Percentiles rank a stretch among this genome's conserved stretches.
These are phyloP conservation scores for Harringtonia aguacate DNA, from an alignment of 2,329 filamentous ascomycete genomes.

Conservation along the genomic window DNA sequence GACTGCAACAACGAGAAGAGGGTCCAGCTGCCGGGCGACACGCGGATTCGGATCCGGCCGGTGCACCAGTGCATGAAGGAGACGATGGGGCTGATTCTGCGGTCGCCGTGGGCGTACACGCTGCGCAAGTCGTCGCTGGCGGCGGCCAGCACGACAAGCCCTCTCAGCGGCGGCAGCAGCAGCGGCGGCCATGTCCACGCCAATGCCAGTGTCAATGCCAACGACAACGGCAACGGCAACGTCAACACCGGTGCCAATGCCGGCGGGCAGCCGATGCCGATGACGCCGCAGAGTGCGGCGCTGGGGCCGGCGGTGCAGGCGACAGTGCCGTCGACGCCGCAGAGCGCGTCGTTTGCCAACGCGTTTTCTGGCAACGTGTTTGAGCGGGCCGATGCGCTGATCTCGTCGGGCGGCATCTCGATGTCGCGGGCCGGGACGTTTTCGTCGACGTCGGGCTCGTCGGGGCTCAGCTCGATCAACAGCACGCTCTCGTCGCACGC, in stretches of 20 bases:
- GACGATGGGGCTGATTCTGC: slow-evolving; percentile 58
- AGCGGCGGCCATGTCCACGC: background rate
- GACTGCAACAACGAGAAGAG: slow-evolving; percentile 33
- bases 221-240: slow-evolving; percentile 2
- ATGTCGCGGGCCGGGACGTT: slow-evolving; percentile 46
- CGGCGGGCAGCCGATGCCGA: slow-evolving; percentile 28
- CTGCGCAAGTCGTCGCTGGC: slow-evolving; percentile 21
- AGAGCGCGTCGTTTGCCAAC: slow-evolving; percentile 43
- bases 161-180: slow-evolving; percentile 14
- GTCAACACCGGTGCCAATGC: slow-evolving; percentile 1
- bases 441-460: slow-evolving; percentile 51
- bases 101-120: slow-evolving; percentile 44
- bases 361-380: slow-evolving; percentile 49
- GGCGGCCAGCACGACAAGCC: slow-evolving; percentile 21
- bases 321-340: slow-evolving; percentile 66
- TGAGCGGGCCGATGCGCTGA: slow-evolving; percentile 46
- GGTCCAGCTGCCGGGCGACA: slow-evolving; percentile 51
- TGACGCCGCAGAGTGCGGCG: slow-evolving; percentile 82
- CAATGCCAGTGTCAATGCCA: background rate
- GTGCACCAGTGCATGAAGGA: slow-evolving; percentile 78
- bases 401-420: slow-evolving; percentile 46
- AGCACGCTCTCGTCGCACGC: slow-evolving; percentile 15
- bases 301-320: slow-evolving; percentile 84
- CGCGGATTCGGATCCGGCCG: slow-evolving; percentile 63
- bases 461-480: slow-evolving; percentile 29